A percentile compares a stretch with the other conserved stretches of the same genome.
phyloP scores from a whole-genome alignment of 306 rosid genomes.

The Rosa multiflora region DNA sequence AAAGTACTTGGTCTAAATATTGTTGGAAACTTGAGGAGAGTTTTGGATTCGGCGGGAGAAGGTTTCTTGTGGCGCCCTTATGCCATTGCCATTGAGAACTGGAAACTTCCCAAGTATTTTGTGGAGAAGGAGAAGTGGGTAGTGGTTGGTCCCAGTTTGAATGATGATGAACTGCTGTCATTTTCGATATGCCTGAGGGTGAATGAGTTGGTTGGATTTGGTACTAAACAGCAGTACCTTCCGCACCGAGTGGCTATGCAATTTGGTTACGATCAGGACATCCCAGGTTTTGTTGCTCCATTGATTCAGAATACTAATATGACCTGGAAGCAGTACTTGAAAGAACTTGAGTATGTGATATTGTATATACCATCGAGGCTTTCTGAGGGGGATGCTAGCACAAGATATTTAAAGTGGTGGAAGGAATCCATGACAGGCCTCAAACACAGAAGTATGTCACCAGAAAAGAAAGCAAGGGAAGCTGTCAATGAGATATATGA shows the following conservation, averaged over 20 bases:
- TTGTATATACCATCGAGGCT: slow-evolving; percentile 40
- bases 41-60: slow-evolving; percentile 26
- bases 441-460: neutral
- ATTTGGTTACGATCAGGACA: slow-evolving; percentile 64
- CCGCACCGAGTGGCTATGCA: slow-evolving; percentile 65
- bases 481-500: neutral
- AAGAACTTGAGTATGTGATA: slow-evolving; percentile 9
- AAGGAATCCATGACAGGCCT: neutral
- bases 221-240: slow-evolving; percentile 34
- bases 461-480: neutral
- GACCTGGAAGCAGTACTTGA: slow-evolving; percentile 27
- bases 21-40: slow-evolving; percentile 30
- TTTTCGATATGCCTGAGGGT: slow-evolving; percentile 39
- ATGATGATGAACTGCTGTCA: slow-evolving; percentile 19
- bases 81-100: slow-evolving; percentile 13
- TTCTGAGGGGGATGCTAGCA: slow-evolving; percentile 27
- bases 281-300: slow-evolving; percentile 30
- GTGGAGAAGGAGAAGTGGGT: slow-evolving; percentile 32
- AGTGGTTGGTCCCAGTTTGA: slow-evolving; percentile 12
- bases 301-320: neutral
- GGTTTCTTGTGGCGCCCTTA: slow-evolving; percentile 58
- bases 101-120: slow-evolving; percentile 26
- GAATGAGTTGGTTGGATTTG: slow-evolving; percentile 43
- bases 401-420: slow-evolving; percentile 23
- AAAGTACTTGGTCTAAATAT: slow-evolving; percentile 10